phyloP scores from a whole-genome alignment of 1,139 yeast species.

The Arxiozyma heterogenica region DNA sequence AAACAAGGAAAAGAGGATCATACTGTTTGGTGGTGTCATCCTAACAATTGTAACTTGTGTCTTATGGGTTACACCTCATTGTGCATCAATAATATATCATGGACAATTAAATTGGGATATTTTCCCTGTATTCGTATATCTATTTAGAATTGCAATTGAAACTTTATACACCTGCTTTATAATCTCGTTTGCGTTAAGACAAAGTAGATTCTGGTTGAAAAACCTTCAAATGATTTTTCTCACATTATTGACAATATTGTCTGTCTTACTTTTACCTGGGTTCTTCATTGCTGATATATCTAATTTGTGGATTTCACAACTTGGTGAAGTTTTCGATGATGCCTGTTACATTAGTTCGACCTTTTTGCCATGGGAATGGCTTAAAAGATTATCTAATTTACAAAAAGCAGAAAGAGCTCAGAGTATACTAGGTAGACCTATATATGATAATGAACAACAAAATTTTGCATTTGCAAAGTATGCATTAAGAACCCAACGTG shows the following conservation, averaged over 20 bases:
- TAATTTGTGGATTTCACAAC: constrained; percentile 57
- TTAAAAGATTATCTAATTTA: constrained; percentile 54
- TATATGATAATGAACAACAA: constrained; percentile 50
- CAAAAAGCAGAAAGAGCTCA: constrained; percentile 63
- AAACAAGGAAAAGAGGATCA: constrained; percentile 58
- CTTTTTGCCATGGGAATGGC: constrained; percentile 84
- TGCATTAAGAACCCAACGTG: constrained; percentile 22
- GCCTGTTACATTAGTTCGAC: constrained; percentile 66
- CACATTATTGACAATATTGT: constrained; percentile 49
- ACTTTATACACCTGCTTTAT: constrained; percentile 64
- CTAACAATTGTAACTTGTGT: constrained; percentile 53
- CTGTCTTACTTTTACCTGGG: constrained; percentile 58
- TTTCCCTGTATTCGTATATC: constrained; percentile 69
- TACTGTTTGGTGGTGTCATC: constrained; percentile 52
- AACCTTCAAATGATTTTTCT: constrained; percentile 41
- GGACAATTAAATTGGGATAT: constrained; percentile 30
- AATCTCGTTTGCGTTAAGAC: constrained; percentile 48
- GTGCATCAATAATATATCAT: constrained; percentile 15
- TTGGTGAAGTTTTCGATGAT: constrained; percentile 65
- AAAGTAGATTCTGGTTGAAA: constrained; percentile 47
- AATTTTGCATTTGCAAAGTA: constrained; percentile 25
- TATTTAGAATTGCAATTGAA: constrained; percentile 67
- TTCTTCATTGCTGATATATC: constrained; percentile 75
- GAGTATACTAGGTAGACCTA: constrained; percentile 72
- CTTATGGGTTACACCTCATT: constrained; percentile 55